These are phyloP conservation scores for Anacardium occidentale DNA, from an alignment of 345 rosid genomes.

Conservation along the genomic window DNA sequence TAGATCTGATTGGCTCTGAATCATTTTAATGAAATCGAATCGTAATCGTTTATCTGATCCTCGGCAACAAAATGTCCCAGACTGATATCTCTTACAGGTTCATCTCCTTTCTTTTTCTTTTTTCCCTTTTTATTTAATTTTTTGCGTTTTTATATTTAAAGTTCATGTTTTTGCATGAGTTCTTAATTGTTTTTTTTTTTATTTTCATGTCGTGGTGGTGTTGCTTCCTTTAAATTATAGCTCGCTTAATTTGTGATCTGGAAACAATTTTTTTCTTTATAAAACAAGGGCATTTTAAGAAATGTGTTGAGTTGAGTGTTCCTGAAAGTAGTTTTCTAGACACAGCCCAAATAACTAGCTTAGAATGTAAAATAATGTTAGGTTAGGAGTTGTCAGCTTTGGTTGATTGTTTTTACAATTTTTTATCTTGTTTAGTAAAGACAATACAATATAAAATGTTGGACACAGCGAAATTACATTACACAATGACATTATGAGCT, in stretches of 20 bases:
- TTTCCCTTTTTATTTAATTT: background rate
- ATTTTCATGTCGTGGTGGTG: background rate
- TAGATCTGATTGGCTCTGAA: conserved; percentile 1
- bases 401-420: too few relatives aligned
- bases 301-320: too few relatives aligned
- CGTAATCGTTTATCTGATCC: conserved; percentile 20
- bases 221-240: background rate
- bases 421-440: too few relatives aligned
- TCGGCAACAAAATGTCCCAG: conserved; percentile 42
- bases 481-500: too few relatives aligned
- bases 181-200: background rate
- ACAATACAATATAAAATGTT: too few relatives aligned
- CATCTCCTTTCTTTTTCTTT: background rate
- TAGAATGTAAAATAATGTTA: too few relatives aligned
- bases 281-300: too few relatives aligned
- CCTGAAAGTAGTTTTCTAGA: background rate
- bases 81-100: conserved; percentile 53
- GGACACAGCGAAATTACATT: too few relatives aligned
- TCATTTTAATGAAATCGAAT: conserved; percentile 22
- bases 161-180: background rate
- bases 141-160: background rate
- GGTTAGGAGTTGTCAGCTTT: too few relatives aligned
- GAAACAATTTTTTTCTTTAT: too few relatives aligned
- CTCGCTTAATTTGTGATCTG: background rate
- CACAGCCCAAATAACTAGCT: background rate